Evolutionary conservation across 176 grass and related monocot genomes (phyloP).

Genomic region (Pontederia crassipes): DNA sequence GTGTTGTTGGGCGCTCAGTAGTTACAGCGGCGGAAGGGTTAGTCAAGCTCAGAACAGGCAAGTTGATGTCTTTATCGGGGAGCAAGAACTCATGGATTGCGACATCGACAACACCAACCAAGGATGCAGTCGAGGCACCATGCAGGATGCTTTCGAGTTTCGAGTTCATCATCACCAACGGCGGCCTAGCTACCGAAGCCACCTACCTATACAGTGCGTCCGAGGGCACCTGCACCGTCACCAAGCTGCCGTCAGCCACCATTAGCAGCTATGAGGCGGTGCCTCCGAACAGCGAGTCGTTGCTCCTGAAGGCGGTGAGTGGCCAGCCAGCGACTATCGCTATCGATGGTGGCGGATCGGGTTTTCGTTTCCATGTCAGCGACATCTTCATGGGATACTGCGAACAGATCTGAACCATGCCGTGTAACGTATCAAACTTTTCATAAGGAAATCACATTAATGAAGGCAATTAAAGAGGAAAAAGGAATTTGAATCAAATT

Average conservation of each 20-base stretch:
- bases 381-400: conserved; percentile 41
- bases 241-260: conserved; percentile 3
- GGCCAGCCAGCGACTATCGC: conserved; percentile 31
- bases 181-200: conserved; percentile 30
- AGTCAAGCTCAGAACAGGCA: conserved; percentile 17
- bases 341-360: conserved; percentile 31
- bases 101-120: too few relatives aligned
- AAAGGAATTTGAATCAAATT: too few relatives aligned
- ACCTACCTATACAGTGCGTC: conserved; percentile 25
- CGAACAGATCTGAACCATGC: conserved; percentile 36
- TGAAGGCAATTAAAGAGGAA: too few relatives aligned
- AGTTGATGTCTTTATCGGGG: conserved; percentile 33
- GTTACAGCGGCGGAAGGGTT: conserved; percentile 34
- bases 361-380: conserved; percentile 41
- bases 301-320: conserved; percentile 23
- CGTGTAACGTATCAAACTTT: too few relatives aligned
- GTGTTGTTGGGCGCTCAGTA: conserved; percentile 35
- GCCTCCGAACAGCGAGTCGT: conserved; percentile 23
- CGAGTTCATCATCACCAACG: conserved; percentile 31
- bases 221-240: conserved; percentile 25
- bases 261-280: conserved; percentile 49
- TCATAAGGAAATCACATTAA: too few relatives aligned
- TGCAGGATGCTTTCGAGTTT: conserved; percentile 21
- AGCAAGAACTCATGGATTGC: conserved; percentile 41
- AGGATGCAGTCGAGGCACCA: conserved; percentile 24